Evolutionary conservation across 345 rosid genomes (phyloP).

Genomic region (Brassica nigra): DNA sequence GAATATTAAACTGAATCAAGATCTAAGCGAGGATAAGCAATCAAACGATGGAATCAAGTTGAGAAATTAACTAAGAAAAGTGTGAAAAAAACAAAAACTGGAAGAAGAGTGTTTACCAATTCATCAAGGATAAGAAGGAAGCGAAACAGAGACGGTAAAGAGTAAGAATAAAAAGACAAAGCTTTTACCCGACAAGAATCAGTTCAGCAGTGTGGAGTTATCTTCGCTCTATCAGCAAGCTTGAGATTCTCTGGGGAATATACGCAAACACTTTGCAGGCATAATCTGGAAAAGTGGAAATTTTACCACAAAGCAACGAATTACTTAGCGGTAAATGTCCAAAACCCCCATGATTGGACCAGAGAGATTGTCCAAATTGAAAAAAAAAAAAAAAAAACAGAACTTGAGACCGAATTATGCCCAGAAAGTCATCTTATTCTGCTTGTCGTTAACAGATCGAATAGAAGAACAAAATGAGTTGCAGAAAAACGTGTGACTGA

Average conservation of each 20-base stretch:
- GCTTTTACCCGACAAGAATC: slow-evolving; percentile 19
- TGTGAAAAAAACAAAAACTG: background rate
- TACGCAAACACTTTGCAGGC: slow-evolving; percentile 31
- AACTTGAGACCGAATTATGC: background rate
- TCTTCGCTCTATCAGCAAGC: slow-evolving; percentile 19
- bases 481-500: slow-evolving; percentile 24
- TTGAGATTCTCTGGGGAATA: slow-evolving; percentile 29
- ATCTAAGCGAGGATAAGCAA: slow-evolving; percentile 2
- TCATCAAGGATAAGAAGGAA: background rate
- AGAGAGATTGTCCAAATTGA: background rate
- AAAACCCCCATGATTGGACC: background rate
- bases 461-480: background rate
- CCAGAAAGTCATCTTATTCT: background rate
- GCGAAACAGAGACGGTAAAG: slow-evolving; percentile 17
- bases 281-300: slow-evolving; percentile 4
- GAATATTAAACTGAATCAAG: slow-evolving; percentile 3
- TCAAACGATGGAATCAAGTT: background rate
- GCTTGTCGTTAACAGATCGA: background rate
- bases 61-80: background rate
- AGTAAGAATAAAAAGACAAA: slow-evolving; percentile 20
- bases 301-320: slow-evolving; percentile 34
- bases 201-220: slow-evolving; percentile 8
- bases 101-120: background rate
- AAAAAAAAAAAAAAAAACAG: background rate
- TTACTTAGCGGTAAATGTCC: background rate